A percentile compares a stretch with the other conserved stretches of the same genome.
phyloP scores from a whole-genome alignment of 495 filamentous ascomycete species.

The Lophiotrema nucula region DNA sequence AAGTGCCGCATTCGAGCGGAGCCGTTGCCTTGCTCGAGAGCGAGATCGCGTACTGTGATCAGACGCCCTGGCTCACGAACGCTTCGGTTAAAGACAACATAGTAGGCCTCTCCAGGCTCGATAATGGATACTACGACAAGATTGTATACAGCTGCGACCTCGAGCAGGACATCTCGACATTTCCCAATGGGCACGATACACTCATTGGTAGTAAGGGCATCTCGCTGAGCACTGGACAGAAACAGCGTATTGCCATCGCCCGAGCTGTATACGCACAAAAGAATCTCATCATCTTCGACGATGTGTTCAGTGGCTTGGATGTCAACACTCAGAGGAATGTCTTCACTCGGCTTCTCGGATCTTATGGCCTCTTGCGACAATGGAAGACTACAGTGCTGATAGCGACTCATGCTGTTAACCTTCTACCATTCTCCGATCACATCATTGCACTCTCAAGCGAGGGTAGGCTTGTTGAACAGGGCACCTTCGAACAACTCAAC shows the following conservation, averaged over 20 bases:
- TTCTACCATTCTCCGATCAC: conserved; percentile 18
- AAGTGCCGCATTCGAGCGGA: conserved; percentile 8
- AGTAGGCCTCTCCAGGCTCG: conserved; percentile 29
- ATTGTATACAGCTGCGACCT: conserved; percentile 26
- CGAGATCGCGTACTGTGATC: conserved; percentile 25
- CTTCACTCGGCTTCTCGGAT: conserved; percentile 44
- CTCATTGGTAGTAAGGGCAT: conserved; percentile 30
- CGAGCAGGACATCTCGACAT: conserved; percentile 11
- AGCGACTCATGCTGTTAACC: conserved; percentile 36
- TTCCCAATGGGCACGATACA: conserved; percentile 26
- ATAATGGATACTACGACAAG: conserved; percentile 13
- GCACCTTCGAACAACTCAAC: conserved; percentile 17
- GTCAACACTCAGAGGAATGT: conserved; percentile 42
- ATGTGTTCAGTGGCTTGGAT: conserved; percentile 45
- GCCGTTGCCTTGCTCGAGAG: not conserved
- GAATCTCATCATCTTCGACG: conserved; percentile 42
- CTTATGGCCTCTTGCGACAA: conserved; percentile 42
- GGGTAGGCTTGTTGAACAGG: conserved; percentile 27
- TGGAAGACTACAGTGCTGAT: conserved; percentile 44
- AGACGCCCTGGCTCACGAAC: conserved; percentile 33
- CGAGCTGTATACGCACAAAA: conserved; percentile 40
- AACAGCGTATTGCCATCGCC: conserved; percentile 40
- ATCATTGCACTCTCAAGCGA: conserved; percentile 22
- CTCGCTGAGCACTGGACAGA: conserved; percentile 33
- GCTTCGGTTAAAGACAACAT: conserved; percentile 28